Evolutionary conservation across 2,329 filamentous ascomycete species (phyloP).

Genomic region (Teratosphaeria gauchensis): DNA sequence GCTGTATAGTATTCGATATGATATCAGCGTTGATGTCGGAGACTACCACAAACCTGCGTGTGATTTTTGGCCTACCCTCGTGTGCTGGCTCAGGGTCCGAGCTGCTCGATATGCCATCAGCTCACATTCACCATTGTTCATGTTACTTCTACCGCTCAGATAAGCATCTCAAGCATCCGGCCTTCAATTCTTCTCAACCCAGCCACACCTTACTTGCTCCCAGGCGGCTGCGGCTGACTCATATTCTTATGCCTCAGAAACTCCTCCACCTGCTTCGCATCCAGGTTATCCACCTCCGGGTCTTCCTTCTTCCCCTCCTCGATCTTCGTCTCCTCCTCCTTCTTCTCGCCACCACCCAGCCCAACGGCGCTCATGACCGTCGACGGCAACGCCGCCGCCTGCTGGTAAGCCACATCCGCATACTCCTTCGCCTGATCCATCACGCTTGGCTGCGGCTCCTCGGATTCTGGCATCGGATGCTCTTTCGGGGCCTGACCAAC

Average conservation of each 20-base stretch:
- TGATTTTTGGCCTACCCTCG: too few species aligned
- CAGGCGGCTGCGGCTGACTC: background rate
- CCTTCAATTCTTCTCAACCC: background rate
- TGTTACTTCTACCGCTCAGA: background rate
- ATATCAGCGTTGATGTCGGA: too few species aligned
- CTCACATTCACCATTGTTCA: background rate
- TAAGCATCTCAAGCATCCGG: background rate
- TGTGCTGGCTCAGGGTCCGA: too few species aligned
- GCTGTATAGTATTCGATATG: too few species aligned
- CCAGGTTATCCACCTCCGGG: conserved; percentile 21
- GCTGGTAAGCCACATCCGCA: conserved; percentile 20
- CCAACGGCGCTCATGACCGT: conserved; percentile 27
- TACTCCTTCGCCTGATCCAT: conserved; percentile 36
- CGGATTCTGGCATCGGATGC: conserved; percentile 23
- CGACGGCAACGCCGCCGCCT: conserved; percentile 22
- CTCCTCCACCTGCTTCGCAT: conserved; percentile 25
- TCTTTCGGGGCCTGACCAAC: conserved; percentile 42
- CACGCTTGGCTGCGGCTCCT: conserved; percentile 24
- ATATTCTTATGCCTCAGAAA: conserved; percentile 24
- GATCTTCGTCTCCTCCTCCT: conserved; percentile 18
- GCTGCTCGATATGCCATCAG: too few species aligned
- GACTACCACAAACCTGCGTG: too few species aligned
- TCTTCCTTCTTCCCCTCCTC: conserved; percentile 9
- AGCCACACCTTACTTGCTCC: background rate
- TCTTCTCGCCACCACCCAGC: conserved; percentile 13